phyloP scores from a whole-genome alignment of 306 rosid species.

The Prunus kanzakura region DNA sequence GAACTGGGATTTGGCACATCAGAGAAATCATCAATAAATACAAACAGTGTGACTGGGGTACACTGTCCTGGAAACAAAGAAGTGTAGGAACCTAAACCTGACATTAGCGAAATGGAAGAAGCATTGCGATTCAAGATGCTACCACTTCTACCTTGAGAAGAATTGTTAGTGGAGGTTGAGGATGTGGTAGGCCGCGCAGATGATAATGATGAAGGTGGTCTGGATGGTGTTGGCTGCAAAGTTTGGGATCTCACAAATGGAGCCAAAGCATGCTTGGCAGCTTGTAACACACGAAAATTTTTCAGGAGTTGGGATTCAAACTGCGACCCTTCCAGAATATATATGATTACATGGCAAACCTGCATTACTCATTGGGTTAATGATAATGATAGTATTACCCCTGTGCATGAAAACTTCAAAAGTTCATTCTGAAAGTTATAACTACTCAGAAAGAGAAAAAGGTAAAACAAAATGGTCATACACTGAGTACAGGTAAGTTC shows the following conservation, averaged over 20 bases:
- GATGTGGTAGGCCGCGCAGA: conserved; percentile 46
- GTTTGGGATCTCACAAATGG: conserved; percentile 61
- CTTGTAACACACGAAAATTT: conserved; percentile 74
- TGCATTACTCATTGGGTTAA: conserved; percentile 50
- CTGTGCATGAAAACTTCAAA: conserved; percentile 2
- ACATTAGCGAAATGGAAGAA: conserved; percentile 68
- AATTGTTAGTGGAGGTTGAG: conserved; percentile 35
- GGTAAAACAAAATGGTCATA: neutral
- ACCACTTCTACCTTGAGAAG: conserved; percentile 70
- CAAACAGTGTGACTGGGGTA: conserved; percentile 80
- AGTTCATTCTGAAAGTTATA: neutral
- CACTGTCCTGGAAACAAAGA: conserved; percentile 96
- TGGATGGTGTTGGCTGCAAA: conserved; percentile 37
- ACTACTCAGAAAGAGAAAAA: neutral
- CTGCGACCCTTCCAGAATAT: conserved; percentile 74
- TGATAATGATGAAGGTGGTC: conserved; percentile 40
- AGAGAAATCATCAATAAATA: conserved; percentile 72
- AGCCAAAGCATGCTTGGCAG: conserved; percentile 80
- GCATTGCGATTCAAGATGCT: conserved; percentile 57
- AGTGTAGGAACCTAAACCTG: conserved; percentile 86
- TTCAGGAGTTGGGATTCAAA: conserved; percentile 64
- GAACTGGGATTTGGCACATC: conserved; percentile 41
- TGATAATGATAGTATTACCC: conserved; percentile 16
- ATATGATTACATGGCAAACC: conserved; percentile 87
- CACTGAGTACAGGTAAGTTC: neutral